Evolutionary conservation across 176 grass and related monocot genomes (phyloP).

Genomic region (Elymus sibiricus): DNA sequence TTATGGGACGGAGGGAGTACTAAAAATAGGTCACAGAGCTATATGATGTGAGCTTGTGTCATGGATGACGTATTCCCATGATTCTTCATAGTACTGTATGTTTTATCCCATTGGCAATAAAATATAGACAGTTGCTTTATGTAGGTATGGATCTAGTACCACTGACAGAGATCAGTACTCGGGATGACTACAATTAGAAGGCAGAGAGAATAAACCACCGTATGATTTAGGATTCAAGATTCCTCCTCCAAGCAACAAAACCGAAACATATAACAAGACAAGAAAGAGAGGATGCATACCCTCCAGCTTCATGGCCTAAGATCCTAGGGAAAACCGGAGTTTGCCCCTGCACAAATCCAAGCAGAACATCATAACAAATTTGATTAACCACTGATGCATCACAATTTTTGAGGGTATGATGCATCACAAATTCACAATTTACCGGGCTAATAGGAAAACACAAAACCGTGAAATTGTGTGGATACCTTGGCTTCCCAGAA

Average conservation of each 20-base stretch:
- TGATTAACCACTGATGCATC: neutral
- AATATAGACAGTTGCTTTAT: constrained; percentile 6
- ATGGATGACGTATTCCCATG: neutral
- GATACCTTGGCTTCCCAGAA: constrained; percentile 91
- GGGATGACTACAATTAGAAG: neutral
- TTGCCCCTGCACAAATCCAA: constrained; percentile 53
- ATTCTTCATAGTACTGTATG: constrained; percentile 4
- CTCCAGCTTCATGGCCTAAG: constrained; percentile 91
- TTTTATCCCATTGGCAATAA: neutral
- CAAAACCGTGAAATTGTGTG: neutral
- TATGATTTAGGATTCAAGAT: no score
- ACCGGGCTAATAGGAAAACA: neutral
- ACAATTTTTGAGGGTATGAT: neutral
- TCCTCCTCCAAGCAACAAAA: neutral
- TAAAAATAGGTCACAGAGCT: neutral
- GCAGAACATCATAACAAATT: neutral
- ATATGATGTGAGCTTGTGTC: neutral
- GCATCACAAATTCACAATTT: neutral
- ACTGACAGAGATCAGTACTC: neutral
- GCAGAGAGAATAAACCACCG: no score
- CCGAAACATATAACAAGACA: neutral
- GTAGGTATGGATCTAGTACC: neutral
- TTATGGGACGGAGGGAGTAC: no score
- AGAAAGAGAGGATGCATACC: constrained; percentile 22
- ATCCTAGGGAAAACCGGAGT: constrained; percentile 86